phyloP scores from a whole-genome alignment of 2,329 filamentous ascomycete genomes.

The Ramichloridium luteum region DNA sequence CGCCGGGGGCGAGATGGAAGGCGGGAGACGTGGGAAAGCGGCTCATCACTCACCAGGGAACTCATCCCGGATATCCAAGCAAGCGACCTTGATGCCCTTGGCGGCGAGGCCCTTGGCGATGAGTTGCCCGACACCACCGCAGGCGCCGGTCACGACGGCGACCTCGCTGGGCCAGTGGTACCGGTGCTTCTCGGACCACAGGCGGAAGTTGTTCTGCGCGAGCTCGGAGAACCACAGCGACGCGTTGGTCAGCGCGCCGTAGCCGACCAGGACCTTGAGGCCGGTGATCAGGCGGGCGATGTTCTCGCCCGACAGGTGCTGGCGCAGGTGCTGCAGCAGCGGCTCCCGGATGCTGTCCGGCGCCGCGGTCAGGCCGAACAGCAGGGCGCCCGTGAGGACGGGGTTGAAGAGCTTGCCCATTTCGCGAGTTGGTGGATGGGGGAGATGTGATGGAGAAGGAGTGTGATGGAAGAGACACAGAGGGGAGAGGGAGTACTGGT shows the following conservation, averaged over 20 bases:
- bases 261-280: conserved; percentile 20
- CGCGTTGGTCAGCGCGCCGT: conserved; percentile 14
- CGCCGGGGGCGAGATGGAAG: too few relatives aligned
- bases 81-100: conserved; percentile 27
- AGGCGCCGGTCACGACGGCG: conserved; percentile 25
- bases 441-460: too few relatives aligned
- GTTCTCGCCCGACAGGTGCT: conserved; percentile 16
- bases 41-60: conserved; percentile 18
- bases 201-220: conserved; percentile 26
- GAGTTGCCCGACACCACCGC: conserved; percentile 26
- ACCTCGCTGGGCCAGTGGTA: conserved; percentile 27
- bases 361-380: conserved; percentile 18
- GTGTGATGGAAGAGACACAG: too few relatives aligned
- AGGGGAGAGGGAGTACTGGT: too few relatives aligned
- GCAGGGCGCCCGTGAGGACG: conserved; percentile 19
- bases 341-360: conserved; percentile 20
- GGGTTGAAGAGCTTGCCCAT: conserved; percentile 13
- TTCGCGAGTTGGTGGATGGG: too few relatives aligned
- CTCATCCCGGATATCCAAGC: conserved; percentile 25
- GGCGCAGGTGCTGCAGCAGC: conserved; percentile 17
- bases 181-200: conserved; percentile 22
- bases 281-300: conserved; percentile 14
- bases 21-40: too few relatives aligned
- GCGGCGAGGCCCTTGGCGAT: conserved; percentile 22
- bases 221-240: conserved; percentile 8